Conservation (phyloP, 164 flowering plant genomes). For the Magnolia changhungtana region DNA sequence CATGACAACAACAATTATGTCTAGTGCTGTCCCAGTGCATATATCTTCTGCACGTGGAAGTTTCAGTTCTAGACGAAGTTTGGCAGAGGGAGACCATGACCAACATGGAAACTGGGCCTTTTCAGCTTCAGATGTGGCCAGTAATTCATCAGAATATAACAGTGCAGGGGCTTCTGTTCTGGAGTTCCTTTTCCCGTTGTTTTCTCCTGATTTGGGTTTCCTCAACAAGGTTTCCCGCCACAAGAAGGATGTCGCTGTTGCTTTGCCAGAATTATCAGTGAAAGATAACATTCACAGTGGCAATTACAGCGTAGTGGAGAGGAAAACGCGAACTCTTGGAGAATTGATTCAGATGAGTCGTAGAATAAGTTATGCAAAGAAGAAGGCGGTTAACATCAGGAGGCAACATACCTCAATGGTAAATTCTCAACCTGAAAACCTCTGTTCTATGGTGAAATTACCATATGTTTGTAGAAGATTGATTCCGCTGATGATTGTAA, state of each 20-base stretch:
- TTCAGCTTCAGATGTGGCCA: conserved; percentile 38
- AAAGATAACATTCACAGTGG: conserved; percentile 17
- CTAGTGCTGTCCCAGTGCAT: conserved; percentile 37
- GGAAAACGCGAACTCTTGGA: conserved; percentile 63
- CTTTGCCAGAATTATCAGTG: conserved; percentile 10
- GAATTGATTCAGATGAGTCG: conserved; percentile 80
- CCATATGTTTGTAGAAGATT: neutral
- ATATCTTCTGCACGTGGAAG: conserved; percentile 2
- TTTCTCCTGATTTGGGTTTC: conserved; percentile 42
- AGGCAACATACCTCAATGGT: conserved; percentile 38
- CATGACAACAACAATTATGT: neutral
- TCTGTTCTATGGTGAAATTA: neutral
- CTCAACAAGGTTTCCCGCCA: conserved; percentile 29
- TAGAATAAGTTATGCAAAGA: conserved; percentile 40
- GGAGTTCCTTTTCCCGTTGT: conserved; percentile 62
- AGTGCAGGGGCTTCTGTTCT: conserved; percentile 47
- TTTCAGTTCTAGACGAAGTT: neutral
- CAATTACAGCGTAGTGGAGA: conserved; percentile 18
- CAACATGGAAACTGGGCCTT: conserved; percentile 16
- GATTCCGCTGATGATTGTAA: neutral
- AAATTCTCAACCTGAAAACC: conserved; percentile 10
- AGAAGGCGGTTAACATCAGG: conserved; percentile 36
- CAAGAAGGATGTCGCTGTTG: conserved; percentile 12
- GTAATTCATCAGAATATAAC: conserved; percentile 21
- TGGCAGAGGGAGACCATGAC: neutral